Conservation (phyloP, 2,329 filamentous ascomycete species). For the Leptographium flavum region DNA sequence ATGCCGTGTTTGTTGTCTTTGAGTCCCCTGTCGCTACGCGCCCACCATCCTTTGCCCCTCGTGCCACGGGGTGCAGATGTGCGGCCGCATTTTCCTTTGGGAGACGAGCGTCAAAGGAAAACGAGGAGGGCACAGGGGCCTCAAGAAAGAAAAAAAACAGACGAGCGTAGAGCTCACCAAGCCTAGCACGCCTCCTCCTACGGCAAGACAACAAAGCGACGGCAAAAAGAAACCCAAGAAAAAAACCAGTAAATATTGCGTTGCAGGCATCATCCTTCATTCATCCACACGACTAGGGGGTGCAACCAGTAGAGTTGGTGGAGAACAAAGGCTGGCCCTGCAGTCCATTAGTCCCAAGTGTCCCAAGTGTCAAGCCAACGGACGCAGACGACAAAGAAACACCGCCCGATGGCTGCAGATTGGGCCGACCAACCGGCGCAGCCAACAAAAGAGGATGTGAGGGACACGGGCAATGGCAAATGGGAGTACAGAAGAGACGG, state of each 20-base stretch:
- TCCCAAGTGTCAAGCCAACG: conserved; percentile 9
- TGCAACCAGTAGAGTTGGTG: conserved; percentile 3
- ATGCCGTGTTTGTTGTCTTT: background rate
- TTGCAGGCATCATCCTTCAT: conserved; percentile 3
- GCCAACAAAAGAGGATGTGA: background rate
- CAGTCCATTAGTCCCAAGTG: conserved; percentile 7
- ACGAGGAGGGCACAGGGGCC: background rate
- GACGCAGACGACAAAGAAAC: conserved; percentile 6
- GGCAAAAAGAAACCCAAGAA: background rate
- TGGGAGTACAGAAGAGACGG: background rate
- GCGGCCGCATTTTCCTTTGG: background rate
- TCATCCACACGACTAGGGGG: conserved; percentile 1
- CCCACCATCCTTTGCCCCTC: background rate
- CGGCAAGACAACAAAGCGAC: conserved; percentile 4
- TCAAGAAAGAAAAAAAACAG: background rate
- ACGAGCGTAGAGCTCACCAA: background rate
- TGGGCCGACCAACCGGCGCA: background rate
- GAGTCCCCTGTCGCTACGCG: background rate
- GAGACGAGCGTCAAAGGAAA: background rate
- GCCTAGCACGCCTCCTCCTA: background rate
- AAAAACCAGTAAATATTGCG: background rate
- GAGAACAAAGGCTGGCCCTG: conserved; percentile 7
- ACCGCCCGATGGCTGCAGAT: background rate
- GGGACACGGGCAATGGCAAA: background rate
- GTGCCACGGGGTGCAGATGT: background rate